Evolutionary conservation across 1,139 yeast species (phyloP).

Genomic region (Suhomyces kunorum): DNA sequence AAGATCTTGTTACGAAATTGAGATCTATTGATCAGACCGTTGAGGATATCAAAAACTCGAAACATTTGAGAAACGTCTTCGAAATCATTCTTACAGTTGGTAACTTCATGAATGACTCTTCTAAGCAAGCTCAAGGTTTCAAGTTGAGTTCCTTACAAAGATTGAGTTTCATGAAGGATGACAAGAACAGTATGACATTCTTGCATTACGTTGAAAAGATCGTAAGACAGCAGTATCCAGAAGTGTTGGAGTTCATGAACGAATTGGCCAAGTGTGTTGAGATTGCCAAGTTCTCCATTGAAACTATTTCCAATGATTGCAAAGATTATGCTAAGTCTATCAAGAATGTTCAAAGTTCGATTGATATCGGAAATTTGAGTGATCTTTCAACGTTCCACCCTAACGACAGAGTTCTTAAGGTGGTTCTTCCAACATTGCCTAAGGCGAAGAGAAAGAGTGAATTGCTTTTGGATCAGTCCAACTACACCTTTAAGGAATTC

Average conservation of each 20-base stretch:
- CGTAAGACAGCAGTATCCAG: constrained; percentile 67
- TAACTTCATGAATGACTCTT: constrained; percentile 78
- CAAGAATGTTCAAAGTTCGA: constrained; percentile 68
- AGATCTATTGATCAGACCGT: constrained; percentile 66
- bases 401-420: constrained; percentile 60
- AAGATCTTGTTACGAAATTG: constrained; percentile 61
- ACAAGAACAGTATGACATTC: constrained; percentile 75
- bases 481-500: constrained; percentile 64
- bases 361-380: constrained; percentile 75
- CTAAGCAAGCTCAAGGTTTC: constrained; percentile 81
- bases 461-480: constrained; percentile 61
- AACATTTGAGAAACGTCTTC: constrained; percentile 62
- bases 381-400: constrained; percentile 78
- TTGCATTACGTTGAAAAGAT: constrained; percentile 78
- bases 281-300: constrained; percentile 67
- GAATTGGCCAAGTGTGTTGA: constrained; percentile 61
- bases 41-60: constrained; percentile 57
- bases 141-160: constrained; percentile 73
- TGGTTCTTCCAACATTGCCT: constrained; percentile 64
- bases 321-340: constrained; percentile 56
- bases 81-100: constrained; percentile 81
- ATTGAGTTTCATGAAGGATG: constrained; percentile 74
- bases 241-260: constrained; percentile 55
- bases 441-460: constrained; percentile 69
- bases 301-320: constrained; percentile 65